Base-by-base conservation (phyloP, 148 eudicot species). In the Vaccinium corymbosum region DNA sequence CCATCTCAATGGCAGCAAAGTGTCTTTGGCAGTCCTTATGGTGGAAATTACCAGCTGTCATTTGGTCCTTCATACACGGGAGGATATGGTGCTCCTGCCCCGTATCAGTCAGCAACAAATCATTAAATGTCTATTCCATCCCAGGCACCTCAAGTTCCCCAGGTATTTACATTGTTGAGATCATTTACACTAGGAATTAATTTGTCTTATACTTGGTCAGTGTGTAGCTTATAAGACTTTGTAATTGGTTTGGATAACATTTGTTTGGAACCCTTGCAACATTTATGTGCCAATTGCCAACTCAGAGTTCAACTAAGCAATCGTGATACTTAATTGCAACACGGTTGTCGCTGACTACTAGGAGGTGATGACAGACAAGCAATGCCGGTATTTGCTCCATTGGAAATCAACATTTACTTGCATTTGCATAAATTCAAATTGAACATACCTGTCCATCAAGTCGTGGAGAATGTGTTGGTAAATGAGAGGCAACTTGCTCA, bases 41-140 rank as follows among this genome's bases (percentile, higher is more conserved):
- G 87, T 71, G 92, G 90, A 38, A 87, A 82, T 64, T 89, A 89
- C 84, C 93, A 92, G 83, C 94, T 87, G 89, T 38, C 89, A 80
- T 84, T 77, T 88, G 85, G 80, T 80, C 2, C 83, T 83, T 75
- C 89, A 32, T 90, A 89, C 84, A 86, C 75, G 35, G 84, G 91
- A 87, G 90, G 84, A 59, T 88, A 89, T 87, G 82, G 83, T 89
- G 84, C 88, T 84, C 83, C 94, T 68, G 57, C 85, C 68, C 81
- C 96, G 59, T 92, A 90, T 83, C 97, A 89, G 76, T 88, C 94
- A 84, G 80, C 90, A 49, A 87, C 89, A 16, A 94, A 86, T 81
- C 90, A 86, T 52, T 77, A 78, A 46, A 89, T 91, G 71, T 97
- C 93, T 89, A 82, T 93, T 82, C 99, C 99, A 80, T 83, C 94